Conservation (phyloP, 164 flowering plant species). For the Protea cynaroides region DNA sequence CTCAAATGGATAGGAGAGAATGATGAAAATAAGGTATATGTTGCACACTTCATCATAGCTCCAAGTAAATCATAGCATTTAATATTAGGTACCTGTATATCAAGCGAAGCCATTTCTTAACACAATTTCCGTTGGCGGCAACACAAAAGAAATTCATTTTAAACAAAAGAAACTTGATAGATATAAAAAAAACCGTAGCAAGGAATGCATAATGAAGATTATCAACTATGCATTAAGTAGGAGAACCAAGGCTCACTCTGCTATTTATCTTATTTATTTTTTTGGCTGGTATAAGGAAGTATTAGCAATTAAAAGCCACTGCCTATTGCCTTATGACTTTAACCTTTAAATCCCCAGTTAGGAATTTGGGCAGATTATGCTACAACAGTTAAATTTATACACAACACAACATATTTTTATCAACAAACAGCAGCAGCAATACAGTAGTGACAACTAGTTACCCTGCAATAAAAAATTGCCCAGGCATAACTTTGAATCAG, state of each 20-base stretch:
- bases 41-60: conserved; percentile 51
- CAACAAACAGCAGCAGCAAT: too few relatives aligned
- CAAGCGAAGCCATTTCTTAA: not conserved
- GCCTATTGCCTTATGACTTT: not conserved
- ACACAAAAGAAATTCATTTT: too few relatives aligned
- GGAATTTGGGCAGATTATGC: not conserved
- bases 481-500: too few relatives aligned
- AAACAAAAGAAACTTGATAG: not conserved
- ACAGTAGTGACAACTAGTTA: too few relatives aligned
- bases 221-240: too few relatives aligned
- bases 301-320: not conserved
- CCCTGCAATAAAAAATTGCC: too few relatives aligned
- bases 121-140: not conserved
- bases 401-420: not conserved
- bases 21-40: conserved; percentile 41
- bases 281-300: too few relatives aligned
- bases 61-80: conserved; percentile 29
- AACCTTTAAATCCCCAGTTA: not conserved
- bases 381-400: not conserved
- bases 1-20: conserved; percentile 37
- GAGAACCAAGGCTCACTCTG: not conserved
- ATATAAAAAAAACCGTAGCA: not conserved
- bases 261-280: too few relatives aligned
- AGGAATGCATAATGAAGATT: not conserved
- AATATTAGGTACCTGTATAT: conserved; percentile 30